phyloP scores from a whole-genome alignment of 768 basidiomycete genomes.

The Gymnopilus dilepis region DNA sequence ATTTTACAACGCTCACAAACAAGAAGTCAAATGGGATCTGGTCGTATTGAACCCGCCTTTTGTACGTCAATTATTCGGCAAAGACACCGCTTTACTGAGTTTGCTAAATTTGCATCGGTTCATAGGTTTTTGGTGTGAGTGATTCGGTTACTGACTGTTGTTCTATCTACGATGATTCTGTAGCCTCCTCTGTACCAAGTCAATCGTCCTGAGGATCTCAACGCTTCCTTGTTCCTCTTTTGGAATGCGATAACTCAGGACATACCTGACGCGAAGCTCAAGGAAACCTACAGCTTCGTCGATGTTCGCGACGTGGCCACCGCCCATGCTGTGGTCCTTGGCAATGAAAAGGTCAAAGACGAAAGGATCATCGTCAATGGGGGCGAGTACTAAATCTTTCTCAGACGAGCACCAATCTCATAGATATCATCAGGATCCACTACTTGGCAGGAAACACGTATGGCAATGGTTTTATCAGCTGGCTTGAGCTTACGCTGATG shows the following conservation, averaged over 20 bases:
- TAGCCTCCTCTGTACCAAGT: slow-evolving; percentile 37
- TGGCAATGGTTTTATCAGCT: background rate
- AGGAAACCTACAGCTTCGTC: slow-evolving; percentile 36
- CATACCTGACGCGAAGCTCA: slow-evolving; percentile 23
- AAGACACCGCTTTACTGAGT: background rate
- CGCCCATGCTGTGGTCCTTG: slow-evolving; percentile 58
- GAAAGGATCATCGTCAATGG: slow-evolving; percentile 57
- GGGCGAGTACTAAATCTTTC: slow-evolving; percentile 21
- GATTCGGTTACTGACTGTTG: slow-evolving; percentile 34
- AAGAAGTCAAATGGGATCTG: slow-evolving; percentile 53
- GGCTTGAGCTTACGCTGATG: background rate
- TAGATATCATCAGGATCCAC: background rate
- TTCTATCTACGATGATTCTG: slow-evolving; percentile 35
- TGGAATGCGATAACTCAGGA: slow-evolving; percentile 30
- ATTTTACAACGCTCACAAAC: slow-evolving; percentile 47
- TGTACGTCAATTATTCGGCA: background rate
- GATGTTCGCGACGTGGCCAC: slow-evolving; percentile 62
- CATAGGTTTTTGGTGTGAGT: slow-evolving; percentile 15
- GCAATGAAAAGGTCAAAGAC: slow-evolving; percentile 55
- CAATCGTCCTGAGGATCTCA: slow-evolving; percentile 29
- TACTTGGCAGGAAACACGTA: slow-evolving; percentile 12
- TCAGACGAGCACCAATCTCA: background rate
- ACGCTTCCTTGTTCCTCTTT: slow-evolving; percentile 14
- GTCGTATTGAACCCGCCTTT: slow-evolving; percentile 55
- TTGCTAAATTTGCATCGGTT: background rate